Percentiles rank a stretch among this genome's conserved stretches.
phyloP scores from a whole-genome alignment of 306 rosid species.

The Senna siamea region DNA sequence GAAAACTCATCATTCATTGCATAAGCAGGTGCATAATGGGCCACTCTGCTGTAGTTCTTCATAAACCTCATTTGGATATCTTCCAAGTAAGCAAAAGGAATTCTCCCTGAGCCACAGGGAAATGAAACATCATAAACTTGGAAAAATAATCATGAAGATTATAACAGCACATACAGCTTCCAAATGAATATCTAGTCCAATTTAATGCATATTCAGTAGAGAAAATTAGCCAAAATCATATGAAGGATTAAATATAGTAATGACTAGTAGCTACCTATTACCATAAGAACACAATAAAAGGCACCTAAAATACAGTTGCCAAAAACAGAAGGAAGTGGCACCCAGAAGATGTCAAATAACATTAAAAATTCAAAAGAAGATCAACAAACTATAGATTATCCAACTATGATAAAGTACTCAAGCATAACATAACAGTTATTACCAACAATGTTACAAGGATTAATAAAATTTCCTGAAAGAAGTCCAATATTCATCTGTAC shows the following conservation, averaged over 20 bases:
- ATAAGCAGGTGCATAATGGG: slow-evolving; percentile 86
- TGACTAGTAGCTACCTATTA: neutral
- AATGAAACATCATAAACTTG: slow-evolving; percentile 28
- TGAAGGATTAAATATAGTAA: neutral
- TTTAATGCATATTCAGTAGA: neutral
- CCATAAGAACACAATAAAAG: neutral
- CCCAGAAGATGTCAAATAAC: neutral
- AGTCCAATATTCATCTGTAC: neutral
- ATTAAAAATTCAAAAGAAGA: neutral
- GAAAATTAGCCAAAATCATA: neutral
- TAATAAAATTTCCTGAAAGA: neutral
- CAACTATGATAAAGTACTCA: neutral
- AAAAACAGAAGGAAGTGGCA: too few species aligned
- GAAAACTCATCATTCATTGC: slow-evolving; percentile 99
- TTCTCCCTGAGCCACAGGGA: slow-evolving; percentile 71
- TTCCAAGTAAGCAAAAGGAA: slow-evolving; percentile 94
- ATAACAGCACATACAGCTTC: slow-evolving; percentile 10
- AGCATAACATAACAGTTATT: neutral
- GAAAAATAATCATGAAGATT: neutral
- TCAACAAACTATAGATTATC: neutral
- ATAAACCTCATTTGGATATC: slow-evolving; percentile 97
- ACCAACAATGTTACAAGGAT: neutral
- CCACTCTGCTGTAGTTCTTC: slow-evolving; percentile 95
- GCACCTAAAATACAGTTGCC: neutral
- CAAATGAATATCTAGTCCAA: neutral